Conservation (phyloP, 495 filamentous ascomycete species). For the Aspergillus ostianus region DNA sequence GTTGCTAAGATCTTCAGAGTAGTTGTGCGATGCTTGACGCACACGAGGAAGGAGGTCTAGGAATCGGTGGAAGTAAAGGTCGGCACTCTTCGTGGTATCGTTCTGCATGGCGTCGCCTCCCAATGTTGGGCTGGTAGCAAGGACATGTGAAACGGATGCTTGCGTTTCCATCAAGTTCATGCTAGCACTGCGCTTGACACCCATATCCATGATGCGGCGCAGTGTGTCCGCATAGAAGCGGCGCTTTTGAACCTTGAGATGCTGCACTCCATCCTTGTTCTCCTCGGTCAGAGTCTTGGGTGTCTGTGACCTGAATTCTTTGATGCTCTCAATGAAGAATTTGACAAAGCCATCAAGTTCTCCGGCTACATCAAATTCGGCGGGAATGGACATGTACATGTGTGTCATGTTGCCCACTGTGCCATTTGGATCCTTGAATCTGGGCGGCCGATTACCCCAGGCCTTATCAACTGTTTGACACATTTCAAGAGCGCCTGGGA, state of each 20-base stretch:
- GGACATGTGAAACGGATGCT: slow-evolving; percentile 62
- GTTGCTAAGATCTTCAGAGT: slow-evolving; percentile 78
- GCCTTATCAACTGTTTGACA: slow-evolving; percentile 51
- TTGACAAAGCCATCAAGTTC: slow-evolving; percentile 65
- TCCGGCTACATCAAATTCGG: slow-evolving; percentile 53
- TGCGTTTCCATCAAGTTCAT: slow-evolving; percentile 68
- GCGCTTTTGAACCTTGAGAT: slow-evolving; percentile 88
- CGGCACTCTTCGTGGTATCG: slow-evolving; percentile 39
- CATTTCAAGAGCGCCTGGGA: slow-evolving; percentile 46
- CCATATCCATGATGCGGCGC: slow-evolving; percentile 79
- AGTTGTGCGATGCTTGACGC: slow-evolving; percentile 61
- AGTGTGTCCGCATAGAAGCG: slow-evolving; percentile 86
- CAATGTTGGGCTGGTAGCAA: slow-evolving; percentile 52
- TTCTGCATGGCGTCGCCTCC: slow-evolving; percentile 20
- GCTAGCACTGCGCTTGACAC: slow-evolving; percentile 76
- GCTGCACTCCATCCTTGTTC: slow-evolving; percentile 74
- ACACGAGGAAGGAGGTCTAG: slow-evolving; percentile 68
- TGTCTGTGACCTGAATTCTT: slow-evolving; percentile 74
- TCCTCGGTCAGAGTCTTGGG: slow-evolving; percentile 74
- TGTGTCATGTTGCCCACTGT: slow-evolving; percentile 64
- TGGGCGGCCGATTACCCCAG: slow-evolving; percentile 61
- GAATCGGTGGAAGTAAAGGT: slow-evolving; percentile 75
- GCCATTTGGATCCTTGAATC: slow-evolving; percentile 65
- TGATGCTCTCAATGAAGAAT: slow-evolving; percentile 64
- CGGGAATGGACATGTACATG: slow-evolving; percentile 50